Base-by-base conservation (phyloP, 2,329 filamentous ascomycete genomes). In the Colletotrichum chrysophilum region DNA sequence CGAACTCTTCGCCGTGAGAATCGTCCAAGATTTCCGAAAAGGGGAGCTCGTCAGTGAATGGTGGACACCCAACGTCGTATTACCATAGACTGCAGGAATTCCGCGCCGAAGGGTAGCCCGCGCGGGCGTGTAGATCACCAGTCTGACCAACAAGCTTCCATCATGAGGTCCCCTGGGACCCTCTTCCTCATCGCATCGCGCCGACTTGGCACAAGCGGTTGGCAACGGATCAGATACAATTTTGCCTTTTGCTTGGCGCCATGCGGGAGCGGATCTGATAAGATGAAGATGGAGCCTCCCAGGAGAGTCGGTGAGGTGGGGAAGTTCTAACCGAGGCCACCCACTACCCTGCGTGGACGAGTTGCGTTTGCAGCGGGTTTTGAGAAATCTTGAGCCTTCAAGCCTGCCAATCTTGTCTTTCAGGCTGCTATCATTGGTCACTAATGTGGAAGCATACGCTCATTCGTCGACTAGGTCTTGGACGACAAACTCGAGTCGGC, bases 251-350 rank as follows among this genome's bases (percentile, higher is more conserved):
- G 32, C 70, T 72, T 72, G 70, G 70, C 62, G 21, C 13, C 61
- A 72, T 72, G 70, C 62, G 48, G 16, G 62, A 60, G 70, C 62
- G 70, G 70, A 72, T 72, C 70, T 72, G 62, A 72, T 72, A 72
- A 72, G 70, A 72, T 67, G 70, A 71, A 30, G 48, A 58, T 30
- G 69, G 69, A 32, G 58, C 60, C 34, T 61, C 9, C 9, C n/a
- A 21, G 13, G 24, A 32, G 43, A 43, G 61, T 21, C 60, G 36
- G 7, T n/a, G 60, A 13, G 30, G 30, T 24, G 69, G 32, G 58
- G 58, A 32, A 10, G 61, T 60, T 56, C 1, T 32, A 66, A 38
- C 69, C 61, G 48, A 71, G 69, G 14, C 58, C 26, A 34, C 34
- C 55, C 26, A 61, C 61, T 21, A 28, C 13, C 21, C 4, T 28